Evolutionary conservation across 2,329 filamentous ascomycete species (phyloP), one percentile per base, ranked within the genome.

Genomic region (Stagonosporopsis tanaceti): DNA sequence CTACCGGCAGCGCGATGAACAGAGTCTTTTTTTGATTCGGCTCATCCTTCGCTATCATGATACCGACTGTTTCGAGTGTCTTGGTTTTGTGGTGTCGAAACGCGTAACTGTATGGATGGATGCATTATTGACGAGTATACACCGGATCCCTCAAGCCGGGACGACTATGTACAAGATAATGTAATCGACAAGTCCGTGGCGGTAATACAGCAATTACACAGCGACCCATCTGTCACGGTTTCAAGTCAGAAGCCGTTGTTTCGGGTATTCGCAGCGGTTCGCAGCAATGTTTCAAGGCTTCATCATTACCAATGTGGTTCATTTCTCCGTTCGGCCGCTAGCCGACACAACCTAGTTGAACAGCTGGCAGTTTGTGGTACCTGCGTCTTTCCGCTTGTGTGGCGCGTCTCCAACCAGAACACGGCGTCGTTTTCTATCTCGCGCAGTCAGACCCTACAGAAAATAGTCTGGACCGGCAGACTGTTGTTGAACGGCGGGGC

Each of bases 1-100:
- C 56, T 69, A 61, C 66, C 64, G 63, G 69, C 64, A 60, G 59
- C 53, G 61, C 59, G 61, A 62, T 65, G 64, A 54, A 62, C 64
- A 61, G 27, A 17, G 20, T 27, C 52, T 57, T 27, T 53, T 53
- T 47, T 53, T 40, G 56, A 46, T 62, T 54, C 52, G 53, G 44
- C 53, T 42, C 47, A 48, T 47, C 52, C 39, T 44, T 53, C 22
- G 27, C 39, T 40, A 35, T 17, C 38, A 27, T 25, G 15, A 22
- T 24, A n/a, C 17, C 30, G 27, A 44, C 20, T 35, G 14, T 34
- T 53, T 32, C 6, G 34, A 20, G n/a, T n/a, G 24, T 9, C 27
- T 38, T n/a, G n/a, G 32, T 17, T 48, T 22, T 41, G 34, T 27
- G 37, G 20, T 40, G 27, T 34, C 17, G 45, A 53, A 40, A 32